Conservation (phyloP, 2,329 filamentous ascomycete species). For the Fusarium circinatum region DNA sequence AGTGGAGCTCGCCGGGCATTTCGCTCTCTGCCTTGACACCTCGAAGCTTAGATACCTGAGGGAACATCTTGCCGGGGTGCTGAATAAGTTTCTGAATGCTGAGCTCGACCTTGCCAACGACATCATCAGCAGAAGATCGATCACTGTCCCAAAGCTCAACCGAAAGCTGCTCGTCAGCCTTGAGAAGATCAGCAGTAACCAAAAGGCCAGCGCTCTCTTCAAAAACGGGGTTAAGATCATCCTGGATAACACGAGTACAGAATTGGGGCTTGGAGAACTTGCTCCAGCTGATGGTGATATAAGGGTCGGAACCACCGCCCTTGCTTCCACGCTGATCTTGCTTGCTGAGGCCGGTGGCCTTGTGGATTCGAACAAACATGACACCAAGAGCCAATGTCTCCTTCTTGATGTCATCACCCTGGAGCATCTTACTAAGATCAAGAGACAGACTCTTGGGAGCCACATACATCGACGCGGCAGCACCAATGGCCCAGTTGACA, state of each 20-base stretch:
- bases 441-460: conserved; percentile 94
- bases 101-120: conserved; percentile 93
- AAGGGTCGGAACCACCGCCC: conserved; percentile 91
- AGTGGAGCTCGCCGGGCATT: conserved; percentile 94
- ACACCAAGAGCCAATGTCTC: conserved; percentile 87
- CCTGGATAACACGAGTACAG: conserved; percentile 94
- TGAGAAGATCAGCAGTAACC: conserved; percentile 89
- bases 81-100: conserved; percentile 96
- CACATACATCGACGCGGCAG: conserved; percentile 90
- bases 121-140: conserved; percentile 89
- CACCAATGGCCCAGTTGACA: conserved; percentile 92
- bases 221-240: conserved; percentile 93
- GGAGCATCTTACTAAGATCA: conserved; percentile 88
- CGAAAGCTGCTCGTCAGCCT: conserved; percentile 90
- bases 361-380: conserved; percentile 93
- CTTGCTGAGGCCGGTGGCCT: conserved; percentile 87
- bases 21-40: conserved; percentile 84
- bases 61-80: conserved; percentile 90
- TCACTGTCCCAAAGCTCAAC: conserved; percentile 98
- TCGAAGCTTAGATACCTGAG: conserved; percentile 82
- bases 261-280: conserved; percentile 99
- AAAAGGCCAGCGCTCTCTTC: conserved; percentile 87
- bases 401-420: conserved; percentile 92
- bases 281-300: conserved; percentile 93
- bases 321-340: conserved; percentile 85